Evolutionary conservation across 495 filamentous ascomycete genomes (phyloP).

Genomic region (Geoglossum glabrum): DNA sequence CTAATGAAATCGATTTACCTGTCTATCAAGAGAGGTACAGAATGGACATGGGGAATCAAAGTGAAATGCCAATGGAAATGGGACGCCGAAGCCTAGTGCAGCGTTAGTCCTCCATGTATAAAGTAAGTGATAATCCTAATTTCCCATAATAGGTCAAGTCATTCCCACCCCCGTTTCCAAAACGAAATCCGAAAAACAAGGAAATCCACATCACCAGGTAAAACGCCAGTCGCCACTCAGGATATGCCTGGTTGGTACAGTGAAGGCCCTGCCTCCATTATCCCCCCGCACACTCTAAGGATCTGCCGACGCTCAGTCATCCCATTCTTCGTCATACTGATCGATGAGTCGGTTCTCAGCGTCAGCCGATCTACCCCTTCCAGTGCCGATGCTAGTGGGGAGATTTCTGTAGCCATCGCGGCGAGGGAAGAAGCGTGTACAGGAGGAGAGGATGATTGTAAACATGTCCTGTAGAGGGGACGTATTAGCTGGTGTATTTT

Average conservation of each 20-base stretch:
- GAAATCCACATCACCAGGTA: background rate
- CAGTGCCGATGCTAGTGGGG: slow-evolving; percentile 17
- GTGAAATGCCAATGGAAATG: background rate
- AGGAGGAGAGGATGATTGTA: slow-evolving; percentile 59
- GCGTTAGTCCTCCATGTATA: background rate
- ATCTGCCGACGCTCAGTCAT: background rate
- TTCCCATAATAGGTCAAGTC: background rate
- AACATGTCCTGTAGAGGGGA: slow-evolving; percentile 45
- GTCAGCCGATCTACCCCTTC: slow-evolving; percentile 30
- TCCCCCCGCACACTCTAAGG: background rate
- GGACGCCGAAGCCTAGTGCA: background rate
- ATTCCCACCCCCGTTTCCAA: background rate
- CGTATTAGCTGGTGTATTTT: background rate
- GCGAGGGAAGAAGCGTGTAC: slow-evolving; percentile 41
- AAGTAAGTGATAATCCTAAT: background rate
- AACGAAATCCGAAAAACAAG: background rate
- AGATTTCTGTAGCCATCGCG: slow-evolving; percentile 41
- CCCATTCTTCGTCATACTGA: slow-evolving; percentile 78
- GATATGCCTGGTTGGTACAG: background rate
- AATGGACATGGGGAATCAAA: too few species aligned
- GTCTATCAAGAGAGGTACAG: background rate
- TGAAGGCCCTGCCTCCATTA: background rate
- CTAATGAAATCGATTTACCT: background rate
- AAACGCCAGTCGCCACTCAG: background rate
- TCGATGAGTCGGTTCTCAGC: slow-evolving; percentile 91